phyloP scores from a whole-genome alignment of 257 asterid genomes.

The Solanum phureja region DNA sequence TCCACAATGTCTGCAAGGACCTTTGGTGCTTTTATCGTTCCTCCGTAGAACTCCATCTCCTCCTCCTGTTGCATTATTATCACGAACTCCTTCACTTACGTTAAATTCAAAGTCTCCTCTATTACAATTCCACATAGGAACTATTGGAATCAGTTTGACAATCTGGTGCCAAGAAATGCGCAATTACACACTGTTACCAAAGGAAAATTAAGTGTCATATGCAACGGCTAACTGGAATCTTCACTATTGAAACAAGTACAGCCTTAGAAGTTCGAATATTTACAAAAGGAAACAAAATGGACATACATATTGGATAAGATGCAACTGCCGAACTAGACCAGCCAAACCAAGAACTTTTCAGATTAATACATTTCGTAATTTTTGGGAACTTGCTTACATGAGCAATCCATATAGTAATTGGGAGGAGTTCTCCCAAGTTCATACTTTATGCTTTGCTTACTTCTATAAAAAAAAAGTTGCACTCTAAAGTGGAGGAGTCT shows the following conservation, averaged over 20 bases:
- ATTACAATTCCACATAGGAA: neutral
- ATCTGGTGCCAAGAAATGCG: neutral
- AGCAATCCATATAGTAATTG: neutral
- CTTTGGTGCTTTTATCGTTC: slow-evolving; percentile 65
- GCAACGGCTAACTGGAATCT: neutral
- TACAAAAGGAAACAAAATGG: neutral
- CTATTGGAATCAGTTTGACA: neutral
- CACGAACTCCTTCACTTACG: slow-evolving; percentile 58
- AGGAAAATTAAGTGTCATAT: neutral
- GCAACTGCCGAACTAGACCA: neutral
- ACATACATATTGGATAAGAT: neutral
- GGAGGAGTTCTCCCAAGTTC: neutral
- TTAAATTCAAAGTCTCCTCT: neutral
- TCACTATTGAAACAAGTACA: neutral
- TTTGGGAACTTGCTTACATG: neutral
- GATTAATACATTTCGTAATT: neutral
- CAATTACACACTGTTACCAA: neutral
- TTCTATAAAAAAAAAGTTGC: neutral
- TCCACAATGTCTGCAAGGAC: slow-evolving; percentile 78
- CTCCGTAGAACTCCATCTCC: slow-evolving; percentile 49
- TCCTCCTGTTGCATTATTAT: slow-evolving; percentile 34
- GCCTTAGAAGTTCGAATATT: neutral
- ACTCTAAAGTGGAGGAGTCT: neutral
- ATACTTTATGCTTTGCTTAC: neutral
- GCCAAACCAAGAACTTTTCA: neutral